Base-by-base conservation (phyloP, 306 rosid species). In the Pterocarpus santalinus region DNA sequence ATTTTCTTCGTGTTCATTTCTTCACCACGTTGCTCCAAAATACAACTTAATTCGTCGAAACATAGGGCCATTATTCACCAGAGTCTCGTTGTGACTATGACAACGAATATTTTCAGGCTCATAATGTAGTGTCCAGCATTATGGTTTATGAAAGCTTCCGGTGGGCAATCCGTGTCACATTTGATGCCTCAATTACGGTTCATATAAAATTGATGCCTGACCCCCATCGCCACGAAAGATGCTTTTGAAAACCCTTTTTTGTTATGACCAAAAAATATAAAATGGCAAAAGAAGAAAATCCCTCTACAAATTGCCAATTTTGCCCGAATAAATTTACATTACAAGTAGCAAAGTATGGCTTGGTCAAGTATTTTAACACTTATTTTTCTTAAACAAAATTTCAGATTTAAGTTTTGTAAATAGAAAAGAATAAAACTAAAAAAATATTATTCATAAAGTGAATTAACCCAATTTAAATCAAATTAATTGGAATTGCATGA, bases 91-190 rank as follows among this genome's bases (percentile, higher is more conserved):
- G 33, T 53, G 35, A 78, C 22, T n/a, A 5, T 43, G 69, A 56
- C 76, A 57, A 68, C 76, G 76, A 78, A 43, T 15, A 30, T 33
- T 69, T 58, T 52, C 16, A 61, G 32, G 32, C 15, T 7, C 22
- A 79, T 79, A 60, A 35, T 60, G 53, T 4, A 34, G 10, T 34
- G 2, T 8, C 51, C 49, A 63, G 1, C 43, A 38, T 32, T 38
- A 64, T 53, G 69, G 53, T 71, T 33, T 61, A 34, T 76, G 16
- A 69, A 75, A 38, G 56, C 51, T 61, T 76, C 14, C 32, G 76
- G 76, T 72, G 82, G 17, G 82, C 57, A 83, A 64, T 77, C 79
- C 55, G 55, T 71, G 82, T 83, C 82, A 63, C 57, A 15, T 5
- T 82, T 70, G 65, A 77, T 63, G 65, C 38, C 65, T 65, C 81